Evolutionary conservation across 352 stramenopile species (phyloP), one percentile per base, ranked within the genome.

Genomic region (Pythium pyrilobum): DNA sequence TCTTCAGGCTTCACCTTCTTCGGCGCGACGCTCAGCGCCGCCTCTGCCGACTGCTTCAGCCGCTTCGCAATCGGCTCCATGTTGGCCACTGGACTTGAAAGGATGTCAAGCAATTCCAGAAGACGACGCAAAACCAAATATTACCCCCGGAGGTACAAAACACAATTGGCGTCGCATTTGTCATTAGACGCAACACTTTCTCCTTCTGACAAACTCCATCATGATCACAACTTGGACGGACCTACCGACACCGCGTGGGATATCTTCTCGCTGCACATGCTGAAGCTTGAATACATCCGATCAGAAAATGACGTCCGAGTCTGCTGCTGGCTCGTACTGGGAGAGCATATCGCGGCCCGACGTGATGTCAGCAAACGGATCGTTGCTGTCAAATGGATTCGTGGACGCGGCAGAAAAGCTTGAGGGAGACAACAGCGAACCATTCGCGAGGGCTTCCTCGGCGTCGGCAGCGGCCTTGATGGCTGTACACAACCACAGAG

Each of bases 251-350:
- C n/a, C n/a, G n/a, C n/a, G n/a, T n/a, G n/a, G n/a, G n/a, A n/a
- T n/a, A n/a, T n/a, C n/a, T n/a, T n/a, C n/a, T n/a, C n/a, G n/a
- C n/a, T n/a, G n/a, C n/a, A n/a, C n/a, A n/a, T n/a, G n/a, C n/a
- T n/a, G n/a, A n/a, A n/a, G n/a, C n/a, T n/a, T n/a, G n/a, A n/a
- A n/a, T n/a, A n/a, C n/a, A n/a, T 18, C 27, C 10, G 24, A 34
- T 58, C 87, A 93, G 66, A 93, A 93, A 16, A 93, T 73, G 36
- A 93, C 81, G 43, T 93, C 82, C 34, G 76, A 69, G 50, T 93
- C 82, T 4, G 80, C 67, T 32, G 82, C 64, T 2, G 73, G 74
- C 48, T 93, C 82, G 50, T 84, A 93, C 47, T 87, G 74, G 51
- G 82, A 69, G n/a, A 93, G 69, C 53, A 93, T 91, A 62, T 93